phyloP scores from a whole-genome alignment of 2,329 filamentous ascomycete species.

The Pseudocercospora vitis region DNA sequence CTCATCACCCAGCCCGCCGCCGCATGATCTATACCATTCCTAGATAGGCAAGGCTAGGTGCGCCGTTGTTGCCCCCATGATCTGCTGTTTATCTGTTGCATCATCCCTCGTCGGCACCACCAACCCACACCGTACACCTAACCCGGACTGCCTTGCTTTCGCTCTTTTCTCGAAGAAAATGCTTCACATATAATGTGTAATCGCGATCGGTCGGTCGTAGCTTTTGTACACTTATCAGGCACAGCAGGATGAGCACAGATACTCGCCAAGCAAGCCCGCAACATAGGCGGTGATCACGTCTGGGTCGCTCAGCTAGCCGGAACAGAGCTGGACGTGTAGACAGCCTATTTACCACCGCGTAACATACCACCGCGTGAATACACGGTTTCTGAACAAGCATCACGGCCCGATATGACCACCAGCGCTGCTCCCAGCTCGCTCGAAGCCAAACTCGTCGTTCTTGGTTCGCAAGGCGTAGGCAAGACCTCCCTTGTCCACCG shows the following conservation, averaged over 20 bases:
- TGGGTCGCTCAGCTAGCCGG: too few species aligned
- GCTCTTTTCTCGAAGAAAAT: background rate
- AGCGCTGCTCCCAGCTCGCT: constrained; percentile 53
- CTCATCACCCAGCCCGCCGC: background rate
- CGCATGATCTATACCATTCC: background rate
- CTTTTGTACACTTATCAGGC: too few species aligned
- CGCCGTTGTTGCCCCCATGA: constrained; percentile 6
- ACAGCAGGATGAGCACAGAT: background rate
- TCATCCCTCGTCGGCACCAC: too few species aligned
- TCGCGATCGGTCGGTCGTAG: too few species aligned
- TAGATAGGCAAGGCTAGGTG: too few species aligned
- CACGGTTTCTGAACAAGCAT: constrained; percentile 18
- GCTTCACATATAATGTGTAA: background rate
- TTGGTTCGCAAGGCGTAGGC: constrained; percentile 76
- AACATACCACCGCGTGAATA: background rate
- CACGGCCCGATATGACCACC: too few species aligned
- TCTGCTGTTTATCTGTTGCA: constrained; percentile 14
- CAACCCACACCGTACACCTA: too few species aligned
- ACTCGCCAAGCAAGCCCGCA: background rate
- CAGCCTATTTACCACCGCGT: too few species aligned
- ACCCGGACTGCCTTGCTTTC: constrained; percentile 3
- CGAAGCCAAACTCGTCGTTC: constrained; percentile 78
- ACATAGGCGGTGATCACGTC: background rate
- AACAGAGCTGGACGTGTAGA: too few species aligned
- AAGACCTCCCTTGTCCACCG: constrained; percentile 77